Conservation (phyloP, 495 filamentous ascomycete genomes). For the Xanthoparmelia taractica region DNA sequence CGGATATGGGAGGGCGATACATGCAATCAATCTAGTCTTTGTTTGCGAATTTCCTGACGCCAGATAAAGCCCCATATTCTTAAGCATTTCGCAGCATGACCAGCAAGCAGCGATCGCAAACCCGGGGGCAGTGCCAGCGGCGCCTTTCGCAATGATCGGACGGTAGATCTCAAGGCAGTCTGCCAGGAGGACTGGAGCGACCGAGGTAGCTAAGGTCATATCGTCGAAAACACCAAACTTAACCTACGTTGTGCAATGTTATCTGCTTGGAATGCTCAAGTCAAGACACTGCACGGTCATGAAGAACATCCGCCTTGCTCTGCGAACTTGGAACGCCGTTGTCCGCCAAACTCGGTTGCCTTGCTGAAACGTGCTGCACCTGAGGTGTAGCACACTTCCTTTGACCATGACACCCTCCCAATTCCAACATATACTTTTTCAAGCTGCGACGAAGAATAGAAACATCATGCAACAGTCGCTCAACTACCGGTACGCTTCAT, state of each 20-base stretch:
- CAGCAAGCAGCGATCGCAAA: background rate
- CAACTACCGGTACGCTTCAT: background rate
- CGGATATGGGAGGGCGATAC: background rate
- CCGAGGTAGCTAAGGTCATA: background rate
- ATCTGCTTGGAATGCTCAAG: background rate
- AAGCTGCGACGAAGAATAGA: background rate
- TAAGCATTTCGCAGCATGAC: background rate
- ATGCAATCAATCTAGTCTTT: background rate
- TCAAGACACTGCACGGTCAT: background rate
- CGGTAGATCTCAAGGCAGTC: background rate
- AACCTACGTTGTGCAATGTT: background rate
- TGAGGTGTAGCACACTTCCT: background rate
- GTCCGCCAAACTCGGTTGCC: background rate
- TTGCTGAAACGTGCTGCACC: background rate
- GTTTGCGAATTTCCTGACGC: background rate
- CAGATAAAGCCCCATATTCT: too few species aligned
- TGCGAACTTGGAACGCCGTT: slow-evolving; percentile 4
- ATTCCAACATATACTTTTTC: background rate
- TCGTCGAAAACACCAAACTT: background rate
- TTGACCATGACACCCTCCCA: background rate
- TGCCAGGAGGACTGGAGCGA: background rate
- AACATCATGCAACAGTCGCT: background rate
- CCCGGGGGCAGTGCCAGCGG: background rate
- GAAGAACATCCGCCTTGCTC: background rate
- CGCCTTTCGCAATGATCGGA: background rate